These are phyloP conservation scores for Alternaria consortialis DNA, from an alignment of 2,329 filamentous ascomycete species.

Conservation along the genomic window DNA sequence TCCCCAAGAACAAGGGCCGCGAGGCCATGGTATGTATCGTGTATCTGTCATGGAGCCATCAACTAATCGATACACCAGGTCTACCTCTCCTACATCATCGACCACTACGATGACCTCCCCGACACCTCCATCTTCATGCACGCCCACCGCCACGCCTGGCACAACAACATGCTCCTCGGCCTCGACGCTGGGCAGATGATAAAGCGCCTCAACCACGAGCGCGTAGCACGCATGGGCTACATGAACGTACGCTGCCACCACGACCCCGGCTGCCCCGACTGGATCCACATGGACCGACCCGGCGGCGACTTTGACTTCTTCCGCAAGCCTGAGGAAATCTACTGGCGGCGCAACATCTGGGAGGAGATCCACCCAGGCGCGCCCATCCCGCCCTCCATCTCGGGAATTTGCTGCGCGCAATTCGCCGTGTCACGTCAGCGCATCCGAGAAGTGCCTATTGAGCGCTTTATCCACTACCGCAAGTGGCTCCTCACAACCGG, in stretches of 20 bases:
- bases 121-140: slow-evolving; percentile 70
- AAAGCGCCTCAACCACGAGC: slow-evolving; percentile 60
- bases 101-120: slow-evolving; percentile 67
- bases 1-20: slow-evolving; percentile 67
- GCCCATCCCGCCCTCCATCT: slow-evolving; percentile 46
- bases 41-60: not conserved
- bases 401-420: slow-evolving; percentile 64
- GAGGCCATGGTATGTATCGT: slow-evolving; percentile 61
- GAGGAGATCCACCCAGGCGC: slow-evolving; percentile 55
- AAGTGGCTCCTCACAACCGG: slow-evolving; percentile 60
- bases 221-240: slow-evolving; percentile 64
- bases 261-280: slow-evolving; percentile 66
- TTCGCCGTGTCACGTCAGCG: slow-evolving; percentile 62
- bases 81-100: slow-evolving; percentile 70
- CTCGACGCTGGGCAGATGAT: slow-evolving; percentile 62
- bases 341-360: slow-evolving; percentile 47
- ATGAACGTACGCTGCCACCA: slow-evolving; percentile 69
- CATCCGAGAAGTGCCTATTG: slow-evolving; percentile 59
- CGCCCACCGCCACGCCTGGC: slow-evolving; percentile 64
- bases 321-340: slow-evolving; percentile 52
- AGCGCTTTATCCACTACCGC: slow-evolving; percentile 62
- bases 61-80: slow-evolving; percentile 34
- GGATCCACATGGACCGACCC: slow-evolving; percentile 60
- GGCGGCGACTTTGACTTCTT: slow-evolving; percentile 52
- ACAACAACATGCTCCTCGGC: slow-evolving; percentile 65